Evolutionary conservation across 2,329 filamentous ascomycete species (phyloP), one percentile per base, ranked within the genome.

Genomic region (Dothistroma pini): DNA sequence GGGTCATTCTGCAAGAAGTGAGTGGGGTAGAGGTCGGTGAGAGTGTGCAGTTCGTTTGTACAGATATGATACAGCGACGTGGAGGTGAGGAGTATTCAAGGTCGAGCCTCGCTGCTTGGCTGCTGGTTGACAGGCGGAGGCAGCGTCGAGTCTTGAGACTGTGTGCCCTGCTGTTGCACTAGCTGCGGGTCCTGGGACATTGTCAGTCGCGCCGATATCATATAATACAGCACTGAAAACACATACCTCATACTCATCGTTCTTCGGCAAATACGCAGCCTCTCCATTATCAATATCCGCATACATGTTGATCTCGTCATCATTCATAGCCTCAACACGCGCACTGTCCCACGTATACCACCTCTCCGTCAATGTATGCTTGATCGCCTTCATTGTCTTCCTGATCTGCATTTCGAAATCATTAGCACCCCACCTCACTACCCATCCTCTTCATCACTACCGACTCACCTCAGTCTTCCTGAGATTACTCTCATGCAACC

Each of bases 341-440:
- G 91, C 91, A 72, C 92, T 89, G 71, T 90, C 83, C 89, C 91
- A 97, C 10, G 90, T 84, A 77, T 96, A 93, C 79, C 86, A 95
- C 70, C 93, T 84, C 78, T 97, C 93, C 38, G 90, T 93, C 71
- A 97, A 80, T 54, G 88, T 84, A 68, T 95, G 89, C 79, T 91
- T 91, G 76, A 97, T 96, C 51, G 83, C 82, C 71, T 86, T 84
- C 84, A 93, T 91, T 25, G 93, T 97, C 74, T 81, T 79, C 69
- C 82, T 82, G 62, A 96, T 84, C 91, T 96, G 71, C 58, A 22
- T 32, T 31, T 11, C 34, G 19, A 11, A n/a, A 1, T 32, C 49
- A 25, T 53, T 22, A 59, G 55, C 31, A 34, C 21, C 34, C 59
- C 48, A 62, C 54, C 58, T 49, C 29, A 60, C 16, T 12, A 35